Evolutionary conservation across 208 protist genomes (phyloP).

Genomic region (Leishmania arabica): DNA sequence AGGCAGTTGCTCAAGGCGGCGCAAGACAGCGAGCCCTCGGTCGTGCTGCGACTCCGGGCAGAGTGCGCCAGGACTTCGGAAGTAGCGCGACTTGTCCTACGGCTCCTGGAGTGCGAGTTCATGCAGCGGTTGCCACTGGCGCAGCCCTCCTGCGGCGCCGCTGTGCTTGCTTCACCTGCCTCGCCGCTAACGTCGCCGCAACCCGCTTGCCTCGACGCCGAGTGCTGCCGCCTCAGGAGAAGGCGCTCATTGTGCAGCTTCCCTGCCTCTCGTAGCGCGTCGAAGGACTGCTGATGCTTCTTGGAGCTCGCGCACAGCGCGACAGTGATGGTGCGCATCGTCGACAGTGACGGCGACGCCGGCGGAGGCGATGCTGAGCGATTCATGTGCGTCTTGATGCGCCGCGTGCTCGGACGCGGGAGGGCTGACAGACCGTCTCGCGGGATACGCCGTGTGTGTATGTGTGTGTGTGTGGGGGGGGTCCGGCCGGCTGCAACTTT

Average conservation of each 20-base stretch:
- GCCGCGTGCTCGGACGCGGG: not conserved
- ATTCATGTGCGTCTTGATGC: not conserved
- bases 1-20: not conserved
- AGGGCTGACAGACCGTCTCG: not conserved
- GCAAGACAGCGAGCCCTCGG: not conserved
- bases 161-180: not conserved
- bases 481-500: not conserved
- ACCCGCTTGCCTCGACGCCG: not conserved
- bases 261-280: slow-evolving; percentile 41
- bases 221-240: slow-evolving; percentile 1
- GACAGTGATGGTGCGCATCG: slow-evolving; percentile 36
- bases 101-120: not conserved
- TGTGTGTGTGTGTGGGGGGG: not conserved
- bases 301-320: slow-evolving; percentile 68
- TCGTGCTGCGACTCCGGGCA: not conserved
- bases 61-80: not conserved
- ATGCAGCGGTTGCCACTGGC: not conserved
- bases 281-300: slow-evolving; percentile 83
- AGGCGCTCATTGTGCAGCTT: slow-evolving; percentile 36
- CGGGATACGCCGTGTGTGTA: not conserved
- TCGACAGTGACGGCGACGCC: not conserved
- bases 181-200: not conserved
- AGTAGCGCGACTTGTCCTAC: not conserved
- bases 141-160: not conserved
- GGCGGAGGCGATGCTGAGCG: slow-evolving; percentile 1